These are phyloP conservation scores for Ceratobasidium sp. DNA, from an alignment of 1,284 basidiomycete genomes.

Conservation along the genomic window DNA sequence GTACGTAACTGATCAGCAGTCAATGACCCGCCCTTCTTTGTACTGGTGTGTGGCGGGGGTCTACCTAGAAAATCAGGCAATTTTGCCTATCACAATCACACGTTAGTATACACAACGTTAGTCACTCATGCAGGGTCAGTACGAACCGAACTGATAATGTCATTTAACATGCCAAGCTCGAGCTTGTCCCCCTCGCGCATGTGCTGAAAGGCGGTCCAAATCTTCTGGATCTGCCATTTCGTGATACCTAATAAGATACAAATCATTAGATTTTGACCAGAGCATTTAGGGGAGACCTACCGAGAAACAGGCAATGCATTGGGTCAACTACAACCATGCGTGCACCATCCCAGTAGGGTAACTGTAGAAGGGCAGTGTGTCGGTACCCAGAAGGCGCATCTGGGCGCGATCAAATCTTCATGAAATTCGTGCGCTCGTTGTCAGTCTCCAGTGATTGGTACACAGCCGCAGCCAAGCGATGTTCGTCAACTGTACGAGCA, in stretches of 20 bases:
- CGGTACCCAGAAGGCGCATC: constrained; percentile 2
- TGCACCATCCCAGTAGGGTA: constrained; percentile 37
- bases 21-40: constrained; percentile 25
- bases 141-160: constrained; percentile 17
- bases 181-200: constrained; percentile 26
- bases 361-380: background rate
- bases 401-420: background rate
- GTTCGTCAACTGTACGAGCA: constrained; percentile 7
- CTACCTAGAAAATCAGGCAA: constrained; percentile 36
- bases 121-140: background rate
- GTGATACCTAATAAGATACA: constrained; percentile 5
- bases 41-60: constrained; percentile 26
- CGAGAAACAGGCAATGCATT: constrained; percentile 36
- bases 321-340: constrained; percentile 37
- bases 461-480: constrained; percentile 5
- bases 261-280: background rate
- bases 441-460: constrained; percentile 21
- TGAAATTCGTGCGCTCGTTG: constrained; percentile 8
- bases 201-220: constrained; percentile 21
- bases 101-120: background rate
- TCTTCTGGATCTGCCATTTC: constrained; percentile 26
- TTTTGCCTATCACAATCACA: constrained; percentile 4
- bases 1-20: constrained; percentile 33
- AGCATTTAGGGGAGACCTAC: constrained; percentile 7
- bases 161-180: constrained; percentile 24